Conservation (phyloP, 106 monocot genomes). For the Platanthera zijinensis region DNA sequence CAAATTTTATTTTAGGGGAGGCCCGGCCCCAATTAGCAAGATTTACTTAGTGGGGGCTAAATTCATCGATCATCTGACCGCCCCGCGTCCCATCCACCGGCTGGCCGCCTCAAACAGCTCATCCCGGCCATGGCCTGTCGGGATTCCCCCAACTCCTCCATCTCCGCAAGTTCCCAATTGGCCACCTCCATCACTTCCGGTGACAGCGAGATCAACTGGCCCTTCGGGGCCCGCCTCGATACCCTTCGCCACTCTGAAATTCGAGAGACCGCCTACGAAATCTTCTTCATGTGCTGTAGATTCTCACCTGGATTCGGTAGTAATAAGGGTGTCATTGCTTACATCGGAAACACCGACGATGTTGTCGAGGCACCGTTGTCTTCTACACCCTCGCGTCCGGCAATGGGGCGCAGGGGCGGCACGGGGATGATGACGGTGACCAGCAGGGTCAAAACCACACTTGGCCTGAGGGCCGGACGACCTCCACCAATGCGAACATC, state of each 20-base stretch:
- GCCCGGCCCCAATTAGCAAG: neutral
- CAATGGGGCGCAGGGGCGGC: constrained; percentile 9
- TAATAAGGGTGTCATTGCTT: neutral
- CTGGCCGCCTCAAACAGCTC: neutral
- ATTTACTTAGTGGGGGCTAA: neutral
- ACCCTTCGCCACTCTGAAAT: constrained; percentile 46
- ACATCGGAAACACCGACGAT: constrained; percentile 1
- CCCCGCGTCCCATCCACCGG: neutral
- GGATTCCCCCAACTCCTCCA: constrained; percentile 15
- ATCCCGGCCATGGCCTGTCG: constrained; percentile 13
- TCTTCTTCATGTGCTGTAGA: constrained; percentile 79
- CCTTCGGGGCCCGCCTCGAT: constrained; percentile 60
- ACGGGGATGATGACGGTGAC: constrained; percentile 33
- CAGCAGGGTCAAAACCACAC: constrained; percentile 38
- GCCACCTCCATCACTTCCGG: constrained; percentile 1
- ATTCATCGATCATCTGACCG: neutral
- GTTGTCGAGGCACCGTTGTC: neutral
- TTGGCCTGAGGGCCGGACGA: constrained; percentile 43
- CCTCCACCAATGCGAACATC: constrained; percentile 24
- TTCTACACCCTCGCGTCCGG: neutral
- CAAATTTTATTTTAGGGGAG: neutral
- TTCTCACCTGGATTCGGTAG: constrained; percentile 47
- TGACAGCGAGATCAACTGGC: constrained; percentile 52
- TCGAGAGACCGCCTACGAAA: constrained; percentile 78
- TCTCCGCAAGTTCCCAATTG: neutral